A percentile compares a stretch with the other conserved stretches of the same genome.
Evolutionary conservation across 2,329 filamentous ascomycete species (phyloP).

Genomic region (Chrysoporthe puriensis): DNA sequence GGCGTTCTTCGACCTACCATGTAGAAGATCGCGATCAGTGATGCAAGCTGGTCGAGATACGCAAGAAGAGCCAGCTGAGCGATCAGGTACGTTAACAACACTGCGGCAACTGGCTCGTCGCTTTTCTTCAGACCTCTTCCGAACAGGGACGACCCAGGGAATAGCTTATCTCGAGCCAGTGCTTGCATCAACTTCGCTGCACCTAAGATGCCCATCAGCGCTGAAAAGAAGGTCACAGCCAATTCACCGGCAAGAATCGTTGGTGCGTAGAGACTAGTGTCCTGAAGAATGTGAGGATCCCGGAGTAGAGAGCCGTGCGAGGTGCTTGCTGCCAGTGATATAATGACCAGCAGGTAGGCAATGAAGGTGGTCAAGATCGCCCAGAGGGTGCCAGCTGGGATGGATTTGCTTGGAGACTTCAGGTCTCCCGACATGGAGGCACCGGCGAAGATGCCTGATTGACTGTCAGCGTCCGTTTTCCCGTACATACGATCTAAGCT

Average conservation of each 20-base stretch:
- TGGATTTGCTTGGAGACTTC: slow-evolving; percentile 79
- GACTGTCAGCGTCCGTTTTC: slow-evolving; percentile 56
- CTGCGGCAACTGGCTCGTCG: slow-evolving; percentile 78
- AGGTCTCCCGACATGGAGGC: slow-evolving; percentile 91
- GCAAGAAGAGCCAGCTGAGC: slow-evolving; percentile 81
- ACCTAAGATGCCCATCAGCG: slow-evolving; percentile 84
- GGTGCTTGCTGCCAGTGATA: slow-evolving; percentile 78
- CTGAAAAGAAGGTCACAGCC: slow-evolving; percentile 81
- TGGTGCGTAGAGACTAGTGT: slow-evolving; percentile 75
- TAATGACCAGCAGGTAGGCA: slow-evolving; percentile 74
- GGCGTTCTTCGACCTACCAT: slow-evolving; percentile 50
- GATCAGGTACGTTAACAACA: slow-evolving; percentile 74
- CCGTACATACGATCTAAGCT: neutral
- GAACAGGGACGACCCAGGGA: slow-evolving; percentile 77
- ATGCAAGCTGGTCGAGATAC: slow-evolving; percentile 86
- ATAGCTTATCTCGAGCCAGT: slow-evolving; percentile 75
- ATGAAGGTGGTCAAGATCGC: slow-evolving; percentile 77
- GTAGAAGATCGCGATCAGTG: slow-evolving; percentile 88
- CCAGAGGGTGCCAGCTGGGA: slow-evolving; percentile 81
- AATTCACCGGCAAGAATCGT: slow-evolving; percentile 82
- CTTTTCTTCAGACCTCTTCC: slow-evolving; percentile 70
- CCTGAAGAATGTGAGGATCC: slow-evolving; percentile 79
- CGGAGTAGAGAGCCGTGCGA: slow-evolving; percentile 73
- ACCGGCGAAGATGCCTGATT: slow-evolving; percentile 64
- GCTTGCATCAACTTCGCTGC: slow-evolving; percentile 85